Evolutionary conservation across 2,329 filamentous ascomycete genomes (phyloP), one percentile per base, ranked within the genome.

Genomic region (Ceratocystis destructans): DNA sequence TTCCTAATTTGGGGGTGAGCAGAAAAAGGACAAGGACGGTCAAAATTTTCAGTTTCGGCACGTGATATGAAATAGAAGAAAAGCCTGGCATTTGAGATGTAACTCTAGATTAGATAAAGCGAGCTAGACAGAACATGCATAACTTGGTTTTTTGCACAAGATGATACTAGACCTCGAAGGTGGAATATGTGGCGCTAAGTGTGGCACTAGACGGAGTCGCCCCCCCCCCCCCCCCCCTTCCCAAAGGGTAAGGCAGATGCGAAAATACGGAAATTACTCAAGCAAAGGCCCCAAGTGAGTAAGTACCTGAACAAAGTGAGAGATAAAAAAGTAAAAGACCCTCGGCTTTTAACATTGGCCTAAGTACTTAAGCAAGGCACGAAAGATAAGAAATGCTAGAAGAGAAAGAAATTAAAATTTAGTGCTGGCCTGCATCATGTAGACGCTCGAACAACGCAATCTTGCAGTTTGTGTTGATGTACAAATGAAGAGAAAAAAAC

Each of bases 11-110:
- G 3, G 20, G n/a, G 53, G 53, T 25, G 53, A 17, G 25, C 33
- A 5, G 25, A 59, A 25, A 12, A 53, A 53, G 28, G 25, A 15
- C 28, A 59, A 31, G 33, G 6, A 5, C 53, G n/a, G 33, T 2
- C 33, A 2, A 37, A 37, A 10, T 12, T 10, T 8, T 37, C 33
- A 37, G 33, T 12, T 37, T 12, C 7, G 33, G 33, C 48, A 53
- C 22, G 48, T 53, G 48, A 53, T 7, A 3, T 20, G 3, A 5
- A 45, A 10, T 10, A n/a, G n/a, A 33, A 45, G 59, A 44, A 62
- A 45, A 62, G 59, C 59, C 59, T 22, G 59, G 22, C 37, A n/a
- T 62, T 62, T 62, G 59, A 45, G 33, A 28, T 17, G 31, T 5
- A 44, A 22, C 59, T 62, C 7, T 25, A 25, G 22, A 25, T 25